Evolutionary conservation across 2,329 filamentous ascomycete species (phyloP).

Genomic region (Lasiodiplodia sp.): DNA sequence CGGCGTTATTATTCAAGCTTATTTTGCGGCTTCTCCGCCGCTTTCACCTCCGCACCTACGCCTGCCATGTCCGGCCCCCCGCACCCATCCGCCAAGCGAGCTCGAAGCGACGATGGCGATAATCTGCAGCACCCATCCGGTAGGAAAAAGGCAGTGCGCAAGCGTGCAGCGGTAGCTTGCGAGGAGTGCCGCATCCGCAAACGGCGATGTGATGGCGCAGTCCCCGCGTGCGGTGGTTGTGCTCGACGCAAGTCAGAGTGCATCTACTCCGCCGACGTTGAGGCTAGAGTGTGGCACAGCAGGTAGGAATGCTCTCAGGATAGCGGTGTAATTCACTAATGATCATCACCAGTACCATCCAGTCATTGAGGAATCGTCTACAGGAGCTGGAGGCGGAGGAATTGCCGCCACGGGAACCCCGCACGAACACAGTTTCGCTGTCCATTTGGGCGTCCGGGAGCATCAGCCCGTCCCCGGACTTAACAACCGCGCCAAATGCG

Average conservation of each 20-base stretch:
- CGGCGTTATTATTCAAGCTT: no score
- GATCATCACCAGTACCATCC: neutral
- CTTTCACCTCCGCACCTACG: neutral
- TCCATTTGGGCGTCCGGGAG: neutral
- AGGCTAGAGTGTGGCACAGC: neutral
- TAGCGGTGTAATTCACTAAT: neutral
- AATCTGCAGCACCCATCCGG: neutral
- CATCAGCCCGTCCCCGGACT: neutral
- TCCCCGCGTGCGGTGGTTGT: neutral
- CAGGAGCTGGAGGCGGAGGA: neutral
- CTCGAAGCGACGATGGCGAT: neutral
- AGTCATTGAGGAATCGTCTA: neutral
- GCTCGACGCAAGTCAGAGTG: neutral
- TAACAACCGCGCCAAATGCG: neutral
- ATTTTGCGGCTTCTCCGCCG: neutral
- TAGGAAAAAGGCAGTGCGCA: neutral
- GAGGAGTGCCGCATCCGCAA: constrained; percentile 10
- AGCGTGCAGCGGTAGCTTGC: neutral
- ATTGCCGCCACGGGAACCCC: neutral
- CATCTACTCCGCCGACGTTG: neutral
- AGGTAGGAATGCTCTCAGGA: neutral
- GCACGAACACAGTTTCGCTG: neutral
- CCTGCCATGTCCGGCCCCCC: neutral
- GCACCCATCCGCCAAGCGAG: neutral
- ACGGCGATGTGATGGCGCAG: neutral